These are phyloP conservation scores for Metschnikowia lachancei DNA, from an alignment of 805 yeast species.

Conservation along the genomic window DNA sequence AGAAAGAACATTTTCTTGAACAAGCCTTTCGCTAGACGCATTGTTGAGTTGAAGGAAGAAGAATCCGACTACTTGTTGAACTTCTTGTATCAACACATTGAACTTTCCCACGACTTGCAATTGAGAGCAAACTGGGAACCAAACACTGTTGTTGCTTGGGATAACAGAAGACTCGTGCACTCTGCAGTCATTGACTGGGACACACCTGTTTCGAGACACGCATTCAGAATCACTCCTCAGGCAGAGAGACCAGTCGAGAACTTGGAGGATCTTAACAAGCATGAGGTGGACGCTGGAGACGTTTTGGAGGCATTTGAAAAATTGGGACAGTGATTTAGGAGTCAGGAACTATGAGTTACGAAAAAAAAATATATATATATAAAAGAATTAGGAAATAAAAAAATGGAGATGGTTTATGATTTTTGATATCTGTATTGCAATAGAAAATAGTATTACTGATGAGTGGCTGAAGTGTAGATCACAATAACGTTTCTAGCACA, in stretches of 20 bases:
- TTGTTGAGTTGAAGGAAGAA: slow-evolving; percentile 69
- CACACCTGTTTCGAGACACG: slow-evolving; percentile 61
- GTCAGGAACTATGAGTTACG: slow-evolving; percentile 3
- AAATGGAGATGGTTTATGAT: not conserved
- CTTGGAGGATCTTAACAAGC: slow-evolving; percentile 36
- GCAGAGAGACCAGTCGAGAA: slow-evolving; percentile 66
- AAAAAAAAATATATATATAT: not conserved
- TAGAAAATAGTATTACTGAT: no score
- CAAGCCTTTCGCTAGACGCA: slow-evolving; percentile 60
- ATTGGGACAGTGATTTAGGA: slow-evolving; percentile 5
- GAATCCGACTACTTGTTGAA: slow-evolving; percentile 62
- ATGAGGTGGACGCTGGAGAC: slow-evolving; percentile 18
- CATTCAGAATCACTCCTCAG: slow-evolving; percentile 67
- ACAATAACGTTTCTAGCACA: no score
- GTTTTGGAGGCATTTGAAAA: slow-evolving; percentile 16
- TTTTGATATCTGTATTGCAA: not conserved
- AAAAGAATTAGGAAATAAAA: not conserved
- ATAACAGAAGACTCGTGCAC: slow-evolving; percentile 69
- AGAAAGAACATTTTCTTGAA: slow-evolving; percentile 58
- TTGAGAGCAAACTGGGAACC: slow-evolving; percentile 71
- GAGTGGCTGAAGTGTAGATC: no score
- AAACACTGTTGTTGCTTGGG: slow-evolving; percentile 73
- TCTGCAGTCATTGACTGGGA: slow-evolving; percentile 71
- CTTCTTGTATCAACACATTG: slow-evolving; percentile 54
- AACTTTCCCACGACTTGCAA: slow-evolving; percentile 57